Evolutionary conservation across 768 basidiomycete species (phyloP), one percentile per base, ranked within the genome.

Genomic region (Trametes sanguinea): DNA sequence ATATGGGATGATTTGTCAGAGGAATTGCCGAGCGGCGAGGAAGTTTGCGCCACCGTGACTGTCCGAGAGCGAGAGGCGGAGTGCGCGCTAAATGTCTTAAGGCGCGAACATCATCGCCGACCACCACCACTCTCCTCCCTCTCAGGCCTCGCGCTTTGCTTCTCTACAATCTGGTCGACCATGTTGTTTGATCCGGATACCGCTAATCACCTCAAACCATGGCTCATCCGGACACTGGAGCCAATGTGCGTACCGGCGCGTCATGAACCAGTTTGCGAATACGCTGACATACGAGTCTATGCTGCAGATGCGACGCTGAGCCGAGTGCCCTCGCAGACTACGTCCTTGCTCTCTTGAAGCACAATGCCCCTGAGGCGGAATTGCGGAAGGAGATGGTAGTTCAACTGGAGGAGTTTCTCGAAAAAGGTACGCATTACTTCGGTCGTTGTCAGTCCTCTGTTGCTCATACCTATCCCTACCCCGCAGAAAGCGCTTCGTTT

Each of bases 281-380:
- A 54, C 35, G 62, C 56, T 54, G 65, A 39, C 32, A 50, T 22
- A 66, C 51, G 62, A 42, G 58, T 37, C 56, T 47, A 67, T 53
- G 51, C 64, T 55, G 14, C 67, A 97, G 95, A 82, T 96, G 94
- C 74, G 96, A 98, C 73, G 96, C 96, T 44, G 96, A 98, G 72
- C 95, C 96, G 33, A 85, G 87, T 33, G 93, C 94, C 35, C 86
- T 98, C 54, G 89, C 93, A 4, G 94, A 98, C 72, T 98, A 98
- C 73, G 89, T 98, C 67, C 85, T 97, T 51, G 96, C 96, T 14
- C 80, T 98, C 55, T 78, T 98, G 61, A 94, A 94, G 73, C 93
- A 95, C 73, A 92, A 93, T 75, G 89, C 88, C 1, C 81, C 90
- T 4, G 90, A 95, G 71, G 73, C 76, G 27, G 92, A 95, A 65